These are phyloP conservation scores for Phialemonium atrogriseum DNA, from an alignment of 2,329 filamentous ascomycete genomes.

Conservation along the genomic window DNA sequence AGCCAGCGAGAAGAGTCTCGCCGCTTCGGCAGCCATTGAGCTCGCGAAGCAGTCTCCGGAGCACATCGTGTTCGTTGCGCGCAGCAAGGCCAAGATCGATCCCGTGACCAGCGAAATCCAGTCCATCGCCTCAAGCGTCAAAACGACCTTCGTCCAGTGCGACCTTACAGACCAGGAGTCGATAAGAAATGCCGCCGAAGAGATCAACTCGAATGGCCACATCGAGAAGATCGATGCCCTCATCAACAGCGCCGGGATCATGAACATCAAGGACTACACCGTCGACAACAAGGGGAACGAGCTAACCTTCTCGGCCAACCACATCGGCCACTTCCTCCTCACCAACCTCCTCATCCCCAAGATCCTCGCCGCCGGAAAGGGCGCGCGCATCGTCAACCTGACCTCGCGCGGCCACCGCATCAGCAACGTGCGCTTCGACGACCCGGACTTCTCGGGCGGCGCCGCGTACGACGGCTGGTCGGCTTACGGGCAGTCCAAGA, in stretches of 20 bases:
- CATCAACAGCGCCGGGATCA: slow-evolving; percentile 36
- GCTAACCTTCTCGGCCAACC: slow-evolving; percentile 34
- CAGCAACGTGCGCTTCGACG: slow-evolving; percentile 22
- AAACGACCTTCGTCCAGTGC: slow-evolving; percentile 22
- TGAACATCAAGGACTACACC: slow-evolving; percentile 23
- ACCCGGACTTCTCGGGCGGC: slow-evolving; percentile 21
- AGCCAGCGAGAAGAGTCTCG: slow-evolving; percentile 8
- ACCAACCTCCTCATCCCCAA: slow-evolving; percentile 35
- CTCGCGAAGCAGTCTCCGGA: slow-evolving; percentile 9
- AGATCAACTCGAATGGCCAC: slow-evolving; percentile 23
- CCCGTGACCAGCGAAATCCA: slow-evolving; percentile 25
- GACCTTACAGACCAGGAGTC: slow-evolving; percentile 28
- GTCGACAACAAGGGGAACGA: slow-evolving; percentile 32
- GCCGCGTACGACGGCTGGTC: slow-evolving; percentile 13
- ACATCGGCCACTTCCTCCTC: slow-evolving; percentile 38
- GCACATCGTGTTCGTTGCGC: slow-evolving; percentile 11
- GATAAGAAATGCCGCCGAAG: slow-evolving; percentile 26
- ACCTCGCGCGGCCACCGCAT: slow-evolving; percentile 24
- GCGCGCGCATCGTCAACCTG: slow-evolving; percentile 30
- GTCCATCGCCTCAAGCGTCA: slow-evolving; percentile 17
- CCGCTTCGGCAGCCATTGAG: slow-evolving; percentile 7
- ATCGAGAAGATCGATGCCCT: slow-evolving; percentile 29
- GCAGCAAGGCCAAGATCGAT: slow-evolving; percentile 13
- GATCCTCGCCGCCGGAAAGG: slow-evolving; percentile 22
- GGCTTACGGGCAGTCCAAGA: slow-evolving; percentile 20